Conservation (phyloP, 2,329 filamentous ascomycete genomes). For the Xylariaceae sp. region DNA sequence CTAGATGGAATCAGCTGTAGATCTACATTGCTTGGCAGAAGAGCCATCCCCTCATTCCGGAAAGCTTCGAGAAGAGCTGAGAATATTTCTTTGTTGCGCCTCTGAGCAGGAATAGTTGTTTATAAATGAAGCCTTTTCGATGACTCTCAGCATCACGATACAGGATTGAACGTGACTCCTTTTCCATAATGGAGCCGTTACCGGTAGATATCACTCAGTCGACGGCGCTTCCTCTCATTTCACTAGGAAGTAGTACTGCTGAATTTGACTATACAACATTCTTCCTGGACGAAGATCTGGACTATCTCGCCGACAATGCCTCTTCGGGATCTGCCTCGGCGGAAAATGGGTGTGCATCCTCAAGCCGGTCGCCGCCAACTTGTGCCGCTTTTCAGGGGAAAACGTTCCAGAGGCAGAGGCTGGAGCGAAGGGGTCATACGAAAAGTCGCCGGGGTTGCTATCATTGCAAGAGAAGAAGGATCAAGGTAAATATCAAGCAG, state of each 20-base stretch:
- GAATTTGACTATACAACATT: no score
- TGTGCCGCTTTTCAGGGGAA: no score
- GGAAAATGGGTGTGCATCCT: background rate
- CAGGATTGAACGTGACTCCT: no score
- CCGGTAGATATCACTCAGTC: no score
- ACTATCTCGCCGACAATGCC: conserved; percentile 10
- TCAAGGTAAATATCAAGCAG: conserved; percentile 45
- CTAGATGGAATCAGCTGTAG: background rate
- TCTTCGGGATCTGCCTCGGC: conserved; percentile 13
- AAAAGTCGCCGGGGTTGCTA: conserved; percentile 64
- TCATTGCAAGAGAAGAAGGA: conserved; percentile 62
- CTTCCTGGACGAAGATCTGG: background rate
- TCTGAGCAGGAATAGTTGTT: no score
- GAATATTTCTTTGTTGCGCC: no score
- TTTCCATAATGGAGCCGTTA: no score
- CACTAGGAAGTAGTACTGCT: no score
- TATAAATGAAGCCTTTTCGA: no score
- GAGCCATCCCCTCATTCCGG: conserved; percentile 8
- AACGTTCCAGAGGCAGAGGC: conserved; percentile 31
- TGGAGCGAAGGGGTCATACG: conserved; percentile 58
- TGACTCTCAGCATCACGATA: no score
- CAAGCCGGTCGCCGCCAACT: no score
- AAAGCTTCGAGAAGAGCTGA: background rate
- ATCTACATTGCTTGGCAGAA: conserved; percentile 2
- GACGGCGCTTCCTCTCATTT: no score